Conservation (phyloP, 352 stramenopile species). For the Phytophthora fragariae region DNA sequence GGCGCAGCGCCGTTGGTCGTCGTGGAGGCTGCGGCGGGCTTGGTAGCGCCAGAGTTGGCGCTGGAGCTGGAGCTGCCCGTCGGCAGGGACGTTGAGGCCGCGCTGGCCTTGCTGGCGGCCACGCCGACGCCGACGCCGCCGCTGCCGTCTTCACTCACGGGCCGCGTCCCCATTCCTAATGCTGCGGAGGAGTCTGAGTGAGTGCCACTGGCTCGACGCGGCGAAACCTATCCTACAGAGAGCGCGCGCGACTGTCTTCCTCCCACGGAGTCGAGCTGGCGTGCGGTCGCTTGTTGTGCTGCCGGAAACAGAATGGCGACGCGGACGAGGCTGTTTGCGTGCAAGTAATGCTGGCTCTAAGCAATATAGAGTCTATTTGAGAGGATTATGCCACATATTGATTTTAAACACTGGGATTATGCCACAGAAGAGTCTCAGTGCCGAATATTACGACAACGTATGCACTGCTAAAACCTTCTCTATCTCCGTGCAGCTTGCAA, state of each 20-base stretch:
- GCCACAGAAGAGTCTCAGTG: too few relatives aligned
- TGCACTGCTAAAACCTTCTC: too few relatives aligned
- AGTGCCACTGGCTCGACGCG: conserved; percentile 10
- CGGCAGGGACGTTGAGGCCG: conserved; percentile 5
- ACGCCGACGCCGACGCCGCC: not conserved
- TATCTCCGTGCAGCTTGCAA: too few relatives aligned
- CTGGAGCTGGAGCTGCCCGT: conserved; percentile 1
- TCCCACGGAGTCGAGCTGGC: conserved; percentile 2
- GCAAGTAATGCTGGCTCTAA: too few relatives aligned
- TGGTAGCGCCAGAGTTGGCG: not conserved
- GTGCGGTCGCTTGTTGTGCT: conserved; percentile 24
- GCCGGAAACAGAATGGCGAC: conserved; percentile 30
- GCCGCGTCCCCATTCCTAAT: conserved; percentile 34
- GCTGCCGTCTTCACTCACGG: conserved; percentile 35
- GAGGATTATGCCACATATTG: too few relatives aligned
- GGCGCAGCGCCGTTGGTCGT: conserved; percentile 2
- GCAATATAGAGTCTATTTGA: too few relatives aligned
- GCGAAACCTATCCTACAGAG: conserved; percentile 7
- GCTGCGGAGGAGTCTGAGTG: not conserved
- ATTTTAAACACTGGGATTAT: too few relatives aligned
- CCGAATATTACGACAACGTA: too few relatives aligned
- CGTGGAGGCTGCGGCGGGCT: conserved; percentile 1
- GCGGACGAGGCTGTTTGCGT: not conserved
- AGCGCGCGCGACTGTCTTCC: conserved; percentile 21
- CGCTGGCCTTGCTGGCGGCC: not conserved